A percentile compares a stretch with the other conserved stretches of the same genome.
These are phyloP conservation scores for Cryptosporidium ubiquitum DNA, from an alignment of 169 alveolate species.

Conservation along the genomic window DNA sequence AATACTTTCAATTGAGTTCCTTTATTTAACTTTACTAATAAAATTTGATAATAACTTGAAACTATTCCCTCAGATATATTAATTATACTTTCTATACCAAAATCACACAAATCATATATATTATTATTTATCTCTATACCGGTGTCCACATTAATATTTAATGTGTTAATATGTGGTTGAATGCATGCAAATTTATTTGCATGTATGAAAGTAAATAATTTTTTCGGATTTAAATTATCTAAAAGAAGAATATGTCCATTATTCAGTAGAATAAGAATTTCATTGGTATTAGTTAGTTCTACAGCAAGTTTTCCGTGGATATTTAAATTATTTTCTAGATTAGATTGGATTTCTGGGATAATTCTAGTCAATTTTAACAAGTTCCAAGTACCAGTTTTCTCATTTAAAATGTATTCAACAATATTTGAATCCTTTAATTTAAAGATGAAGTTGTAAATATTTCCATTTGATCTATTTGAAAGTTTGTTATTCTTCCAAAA, in stretches of 20 bases:
- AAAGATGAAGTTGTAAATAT: not conserved
- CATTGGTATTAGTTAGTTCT: not conserved
- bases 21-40: not conserved
- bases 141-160: slow-evolving; percentile 13
- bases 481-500: slow-evolving; percentile 13
- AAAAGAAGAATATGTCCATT: slow-evolving; percentile 6
- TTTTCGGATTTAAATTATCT: not conserved
- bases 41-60: slow-evolving; percentile 23
- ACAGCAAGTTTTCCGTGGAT: not conserved
- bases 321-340: not conserved
- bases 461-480: not conserved
- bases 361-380: not conserved
- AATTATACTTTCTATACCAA: not conserved
- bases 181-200: slow-evolving; percentile 26
- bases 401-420: slow-evolving; percentile 12
- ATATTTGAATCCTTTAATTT: not conserved
- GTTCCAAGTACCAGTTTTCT: slow-evolving; percentile 13
- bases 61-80: not conserved
- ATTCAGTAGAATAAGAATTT: slow-evolving; percentile 22
- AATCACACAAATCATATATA: not conserved
- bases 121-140: slow-evolving; percentile 4
- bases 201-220: slow-evolving; percentile 1
- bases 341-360: not conserved
- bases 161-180: not conserved
- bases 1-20: not conserved